phyloP scores from a whole-genome alignment of 1,284 basidiomycete species.

The Schizophyllum amplum region DNA sequence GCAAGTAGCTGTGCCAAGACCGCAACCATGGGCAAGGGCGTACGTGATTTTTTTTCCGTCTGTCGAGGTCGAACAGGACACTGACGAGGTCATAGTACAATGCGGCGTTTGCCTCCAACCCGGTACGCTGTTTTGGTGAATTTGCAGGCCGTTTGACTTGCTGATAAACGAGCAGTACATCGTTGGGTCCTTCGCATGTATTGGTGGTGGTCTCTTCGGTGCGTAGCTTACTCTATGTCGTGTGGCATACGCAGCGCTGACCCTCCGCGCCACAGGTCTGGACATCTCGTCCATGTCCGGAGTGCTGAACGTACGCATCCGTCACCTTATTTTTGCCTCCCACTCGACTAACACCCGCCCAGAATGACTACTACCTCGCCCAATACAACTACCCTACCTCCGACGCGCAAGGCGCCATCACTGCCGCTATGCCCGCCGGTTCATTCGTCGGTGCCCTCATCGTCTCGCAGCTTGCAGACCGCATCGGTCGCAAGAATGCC shows the following conservation, averaged over 20 bases:
- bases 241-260: background rate
- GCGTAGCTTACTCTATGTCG: background rate
- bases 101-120: constrained; percentile 40
- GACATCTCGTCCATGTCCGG: constrained; percentile 80
- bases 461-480: constrained; percentile 56
- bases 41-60: background rate
- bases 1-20: background rate
- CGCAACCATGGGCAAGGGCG: constrained; percentile 1
- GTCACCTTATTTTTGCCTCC: background rate
- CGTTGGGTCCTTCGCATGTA: constrained; percentile 73
- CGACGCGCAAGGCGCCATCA: constrained; percentile 62
- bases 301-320: constrained; percentile 49
- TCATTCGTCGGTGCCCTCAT: constrained; percentile 56
- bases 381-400: constrained; percentile 29
- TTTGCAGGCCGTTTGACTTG: background rate
- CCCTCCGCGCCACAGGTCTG: constrained; percentile 20
- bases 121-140: constrained; percentile 22
- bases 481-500: constrained; percentile 56
- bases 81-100: constrained; percentile 29
- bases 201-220: constrained; percentile 71
- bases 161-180: constrained; percentile 35
- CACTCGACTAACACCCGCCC: constrained; percentile 1
- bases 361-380: constrained; percentile 51
- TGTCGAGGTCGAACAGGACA: background rate
- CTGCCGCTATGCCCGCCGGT: constrained; percentile 72